phyloP scores from a whole-genome alignment of 2,329 filamentous ascomycete genomes.

The Diplodia sapinea region DNA sequence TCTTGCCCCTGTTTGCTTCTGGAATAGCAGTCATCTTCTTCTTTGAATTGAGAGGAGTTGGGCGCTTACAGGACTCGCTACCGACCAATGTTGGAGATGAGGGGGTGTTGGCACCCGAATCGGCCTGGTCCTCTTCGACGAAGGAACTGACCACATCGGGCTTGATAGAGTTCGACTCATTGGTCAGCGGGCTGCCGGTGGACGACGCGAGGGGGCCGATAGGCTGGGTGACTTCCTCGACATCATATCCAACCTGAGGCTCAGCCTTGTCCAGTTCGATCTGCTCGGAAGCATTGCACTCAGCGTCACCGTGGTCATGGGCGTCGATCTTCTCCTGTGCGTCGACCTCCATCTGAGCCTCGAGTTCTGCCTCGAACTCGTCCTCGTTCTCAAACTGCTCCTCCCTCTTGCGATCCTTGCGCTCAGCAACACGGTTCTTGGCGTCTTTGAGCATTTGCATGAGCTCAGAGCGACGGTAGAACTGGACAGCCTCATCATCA shows the following conservation, averaged over 20 bases:
- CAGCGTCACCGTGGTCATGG: background rate
- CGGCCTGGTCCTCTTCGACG: background rate
- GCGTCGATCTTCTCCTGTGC: background rate
- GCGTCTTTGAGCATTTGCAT: conserved; percentile 50
- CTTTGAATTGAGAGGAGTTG: conserved; percentile 19
- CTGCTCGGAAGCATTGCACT: background rate
- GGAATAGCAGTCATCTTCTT: conserved; percentile 32
- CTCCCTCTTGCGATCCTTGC: conserved; percentile 34
- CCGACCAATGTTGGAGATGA: background rate
- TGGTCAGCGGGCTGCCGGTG: background rate
- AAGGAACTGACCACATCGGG: background rate
- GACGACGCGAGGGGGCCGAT: too few species aligned
- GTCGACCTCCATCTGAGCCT: background rate
- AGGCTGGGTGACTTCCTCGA: background rate
- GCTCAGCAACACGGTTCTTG: conserved; percentile 19
- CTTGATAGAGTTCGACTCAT: background rate
- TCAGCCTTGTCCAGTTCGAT: background rate
- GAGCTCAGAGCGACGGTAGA: conserved; percentile 89
- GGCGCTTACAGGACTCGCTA: background rate
- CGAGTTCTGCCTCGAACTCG: background rate
- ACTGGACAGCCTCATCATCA: conserved; percentile 87
- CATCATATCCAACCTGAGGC: background rate
- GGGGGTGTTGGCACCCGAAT: background rate
- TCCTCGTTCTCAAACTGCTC: background rate
- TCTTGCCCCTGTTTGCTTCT: conserved; percentile 42